These are phyloP conservation scores for Kodamaea sp. DNA, from an alignment of 1,139 yeast species.

Conservation along the genomic window DNA sequence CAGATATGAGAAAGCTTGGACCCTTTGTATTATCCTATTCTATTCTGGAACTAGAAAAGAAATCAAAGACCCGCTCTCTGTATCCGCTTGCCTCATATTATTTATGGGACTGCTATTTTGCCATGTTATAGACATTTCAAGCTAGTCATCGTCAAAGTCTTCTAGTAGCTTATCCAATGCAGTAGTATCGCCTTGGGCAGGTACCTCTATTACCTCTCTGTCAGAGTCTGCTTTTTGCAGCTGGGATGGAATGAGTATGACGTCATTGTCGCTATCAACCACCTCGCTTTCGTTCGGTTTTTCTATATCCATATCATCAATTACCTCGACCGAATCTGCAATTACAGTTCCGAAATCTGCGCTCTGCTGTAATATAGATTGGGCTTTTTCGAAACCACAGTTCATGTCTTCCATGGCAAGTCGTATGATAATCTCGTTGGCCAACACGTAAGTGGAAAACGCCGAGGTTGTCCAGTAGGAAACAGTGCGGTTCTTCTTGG, in stretches of 20 bases:
- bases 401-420: conserved; percentile 51
- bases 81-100: too few species aligned
- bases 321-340: conserved; percentile 39
- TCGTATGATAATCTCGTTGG: conserved; percentile 61
- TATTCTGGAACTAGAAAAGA: too few species aligned
- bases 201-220: background rate
- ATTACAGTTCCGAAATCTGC: conserved; percentile 57
- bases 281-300: too few species aligned
- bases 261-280: too few species aligned
- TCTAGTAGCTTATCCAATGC: conserved; percentile 1
- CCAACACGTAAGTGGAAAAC: conserved; percentile 58
- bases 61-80: too few species aligned
- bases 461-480: conserved; percentile 62
- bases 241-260: too few species aligned
- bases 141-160: too few species aligned
- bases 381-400: conserved; percentile 41
- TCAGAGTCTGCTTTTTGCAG: too few species aligned
- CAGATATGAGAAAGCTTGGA: too few species aligned
- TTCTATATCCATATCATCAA: conserved; percentile 28
- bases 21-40: too few species aligned
- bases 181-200: background rate
- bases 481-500: conserved; percentile 41
- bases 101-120: too few species aligned
- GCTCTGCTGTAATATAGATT: conserved; percentile 46
- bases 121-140: too few species aligned